A percentile compares a stretch with the other conserved stretches of the same genome.
Conservation (phyloP, 352 stramenopile genomes). For the Pythium rishiriense region DNA sequence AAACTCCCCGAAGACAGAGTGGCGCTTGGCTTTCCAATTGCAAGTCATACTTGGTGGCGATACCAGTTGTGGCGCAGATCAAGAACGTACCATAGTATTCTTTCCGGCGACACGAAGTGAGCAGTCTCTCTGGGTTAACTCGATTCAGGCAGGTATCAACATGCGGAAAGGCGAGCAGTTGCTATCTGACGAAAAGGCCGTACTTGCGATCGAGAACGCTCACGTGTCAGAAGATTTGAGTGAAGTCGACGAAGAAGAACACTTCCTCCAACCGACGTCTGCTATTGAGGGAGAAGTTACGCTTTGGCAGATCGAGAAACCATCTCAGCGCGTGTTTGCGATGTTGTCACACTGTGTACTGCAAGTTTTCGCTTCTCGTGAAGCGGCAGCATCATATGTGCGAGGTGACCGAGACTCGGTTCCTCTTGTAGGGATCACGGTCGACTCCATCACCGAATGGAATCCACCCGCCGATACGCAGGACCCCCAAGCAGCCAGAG, state of each 20-base stretch:
- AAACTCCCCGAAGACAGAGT: not conserved
- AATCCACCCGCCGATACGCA: slow-evolving; percentile 13
- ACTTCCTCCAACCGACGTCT: slow-evolving; percentile 32
- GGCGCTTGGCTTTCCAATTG: not conserved
- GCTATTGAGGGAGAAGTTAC: slow-evolving; percentile 58
- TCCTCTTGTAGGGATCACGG: slow-evolving; percentile 26
- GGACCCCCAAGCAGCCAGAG: not conserved
- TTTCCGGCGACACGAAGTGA: slow-evolving; percentile 42
- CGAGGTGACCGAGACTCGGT: not conserved
- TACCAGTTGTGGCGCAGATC: not conserved
- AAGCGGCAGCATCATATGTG: not conserved
- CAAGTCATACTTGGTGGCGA: not conserved
- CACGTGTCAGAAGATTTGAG: not conserved
- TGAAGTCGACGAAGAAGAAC: slow-evolving; percentile 23
- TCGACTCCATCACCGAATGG: slow-evolving; percentile 51
- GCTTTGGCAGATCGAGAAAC: slow-evolving; percentile 29
- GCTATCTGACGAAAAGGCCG: slow-evolving; percentile 48
- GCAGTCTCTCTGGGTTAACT: slow-evolving; percentile 41
- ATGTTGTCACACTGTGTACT: slow-evolving; percentile 19
- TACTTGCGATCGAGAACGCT: slow-evolving; percentile 40
- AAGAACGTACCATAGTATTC: slow-evolving; percentile 28
- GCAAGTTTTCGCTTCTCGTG: slow-evolving; percentile 18
- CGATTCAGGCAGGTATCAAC: slow-evolving; percentile 41
- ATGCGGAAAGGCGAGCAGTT: slow-evolving; percentile 55
- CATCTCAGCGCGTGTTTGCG: slow-evolving; percentile 12